Base-by-base conservation (phyloP, 176 grass and related monocot genomes). In the Poa annua region DNA sequence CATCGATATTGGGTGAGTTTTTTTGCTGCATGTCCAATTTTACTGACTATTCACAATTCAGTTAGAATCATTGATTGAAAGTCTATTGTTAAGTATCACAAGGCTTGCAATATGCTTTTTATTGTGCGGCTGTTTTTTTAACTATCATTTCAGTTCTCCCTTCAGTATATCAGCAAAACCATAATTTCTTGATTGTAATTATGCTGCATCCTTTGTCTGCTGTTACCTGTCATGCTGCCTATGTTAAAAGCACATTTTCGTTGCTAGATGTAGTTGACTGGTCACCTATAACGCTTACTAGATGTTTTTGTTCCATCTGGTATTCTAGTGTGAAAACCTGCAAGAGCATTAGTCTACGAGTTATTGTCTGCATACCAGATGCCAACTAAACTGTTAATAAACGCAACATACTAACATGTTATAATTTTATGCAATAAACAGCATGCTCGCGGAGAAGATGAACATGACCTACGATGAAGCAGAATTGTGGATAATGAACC, bases 401-500 rank as follows among this genome's bases (percentile, higher is more conserved):
- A 69, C 59, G 50, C 48, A 75, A 51, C 7, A 61, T 48, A n/a
- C n/a, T 29, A 2, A 29, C 29, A 29, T 29, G 36, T 61, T 57
- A 2, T 67, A 13, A 63, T 85, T 6, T 76, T 67, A 72, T 74
- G 60, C 77, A 61, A 75, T 86, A 83, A 52, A 75, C 90, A 98
- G 92, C 82, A 78, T 93, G 80, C 92, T 98, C 36, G 77, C 91
- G 1, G 76, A 90, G 63, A 98, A 95, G 92, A 62, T 98, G 76
- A 98, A 93, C 87, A 98, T 98, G 96, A 95, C 33, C 36, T 93
- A 95, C 2, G 93, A 98, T 77, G 96, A 98, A 84, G 87, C 96
- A 0, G 91, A 93, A 76, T 68, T 90, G 68, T 98, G 93, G 87
- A 95, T 98, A 75, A 92, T 93, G 83, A 98, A 92, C 86, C 83